A percentile compares a stretch with the other conserved stretches of the same genome.
phyloP scores from a whole-genome alignment of 2,329 filamentous ascomycete genomes.

The Sclerotinia borealis region DNA sequence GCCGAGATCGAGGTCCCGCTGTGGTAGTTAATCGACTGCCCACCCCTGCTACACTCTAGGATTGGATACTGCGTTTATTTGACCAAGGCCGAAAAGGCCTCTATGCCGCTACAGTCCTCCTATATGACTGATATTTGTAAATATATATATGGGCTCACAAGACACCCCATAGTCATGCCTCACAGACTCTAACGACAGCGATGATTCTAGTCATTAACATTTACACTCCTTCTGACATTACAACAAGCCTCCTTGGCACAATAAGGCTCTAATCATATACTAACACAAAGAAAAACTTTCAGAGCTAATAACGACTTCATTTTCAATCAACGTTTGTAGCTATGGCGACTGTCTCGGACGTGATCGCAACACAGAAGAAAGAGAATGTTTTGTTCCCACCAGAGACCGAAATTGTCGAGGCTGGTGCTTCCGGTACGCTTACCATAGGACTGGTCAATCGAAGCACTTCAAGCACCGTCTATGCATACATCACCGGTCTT shows the following conservation, averaged over 20 bases:
- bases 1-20: neutral
- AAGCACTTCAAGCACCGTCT: constrained; percentile 56
- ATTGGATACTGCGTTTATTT: neutral
- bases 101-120: neutral
- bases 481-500: constrained; percentile 65
- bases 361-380: constrained; percentile 15
- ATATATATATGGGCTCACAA: constrained; percentile 1
- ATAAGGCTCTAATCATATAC: neutral
- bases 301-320: neutral
- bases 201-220: constrained; percentile 9
- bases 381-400: constrained; percentile 16
- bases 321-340: constrained; percentile 1
- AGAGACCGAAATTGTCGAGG: constrained; percentile 3
- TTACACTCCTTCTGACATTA: neutral
- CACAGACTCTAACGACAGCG: constrained; percentile 9
- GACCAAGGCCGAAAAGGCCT: neutral
- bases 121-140: neutral
- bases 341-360: constrained; percentile 21
- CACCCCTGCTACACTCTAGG: neutral
- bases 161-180: neutral
- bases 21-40: neutral
- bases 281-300: neutral
- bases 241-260: neutral
- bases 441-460: constrained; percentile 59
- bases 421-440: constrained; percentile 36